Conservation (phyloP, 495 filamentous ascomycete genomes). For the Trichoderma orchidacearum region DNA sequence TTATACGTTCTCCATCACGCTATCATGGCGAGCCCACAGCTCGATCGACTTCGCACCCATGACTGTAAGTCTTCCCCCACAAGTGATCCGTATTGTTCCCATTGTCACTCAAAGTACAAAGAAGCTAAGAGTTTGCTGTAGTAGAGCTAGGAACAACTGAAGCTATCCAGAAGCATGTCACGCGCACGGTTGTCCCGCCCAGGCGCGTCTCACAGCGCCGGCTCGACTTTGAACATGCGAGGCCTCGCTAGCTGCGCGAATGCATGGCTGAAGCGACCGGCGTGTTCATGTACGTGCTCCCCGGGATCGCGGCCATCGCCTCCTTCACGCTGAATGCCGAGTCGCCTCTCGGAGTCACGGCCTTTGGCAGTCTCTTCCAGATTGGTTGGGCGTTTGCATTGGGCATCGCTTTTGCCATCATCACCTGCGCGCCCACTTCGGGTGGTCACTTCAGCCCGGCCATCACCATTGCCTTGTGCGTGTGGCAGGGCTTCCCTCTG, state of each 20-base stretch:
- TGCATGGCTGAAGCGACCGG: conserved; percentile 35
- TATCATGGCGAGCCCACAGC: not conserved
- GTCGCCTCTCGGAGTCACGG: conserved; percentile 3
- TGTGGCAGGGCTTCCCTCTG: conserved; percentile 40
- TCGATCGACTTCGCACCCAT: not conserved
- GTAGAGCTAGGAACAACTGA: conserved; percentile 36
- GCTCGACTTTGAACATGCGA: conserved; percentile 33
- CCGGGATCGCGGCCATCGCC: conserved; percentile 32
- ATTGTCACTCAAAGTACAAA: not conserved
- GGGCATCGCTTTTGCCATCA: conserved; percentile 42
- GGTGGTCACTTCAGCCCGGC: conserved; percentile 41
- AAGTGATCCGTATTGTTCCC: not conserved
- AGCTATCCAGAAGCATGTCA: conserved; percentile 29
- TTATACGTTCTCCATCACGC: not conserved
- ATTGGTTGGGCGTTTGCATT: conserved; percentile 37
- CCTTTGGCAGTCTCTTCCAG: conserved; percentile 30
- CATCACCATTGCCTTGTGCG: conserved; percentile 33
- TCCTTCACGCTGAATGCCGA: conserved; percentile 28
- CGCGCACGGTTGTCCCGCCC: conserved; percentile 27
- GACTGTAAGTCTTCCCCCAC: not conserved
- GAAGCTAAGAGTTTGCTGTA: conserved; percentile 3
- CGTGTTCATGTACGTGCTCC: conserved; percentile 39
- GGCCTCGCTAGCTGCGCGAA: conserved; percentile 33
- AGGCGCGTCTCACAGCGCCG: conserved; percentile 32
- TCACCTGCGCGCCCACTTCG: conserved; percentile 34